Base-by-base conservation (phyloP, 1,139 yeast genomes). In the Kurtzmaniella natalensis region DNA sequence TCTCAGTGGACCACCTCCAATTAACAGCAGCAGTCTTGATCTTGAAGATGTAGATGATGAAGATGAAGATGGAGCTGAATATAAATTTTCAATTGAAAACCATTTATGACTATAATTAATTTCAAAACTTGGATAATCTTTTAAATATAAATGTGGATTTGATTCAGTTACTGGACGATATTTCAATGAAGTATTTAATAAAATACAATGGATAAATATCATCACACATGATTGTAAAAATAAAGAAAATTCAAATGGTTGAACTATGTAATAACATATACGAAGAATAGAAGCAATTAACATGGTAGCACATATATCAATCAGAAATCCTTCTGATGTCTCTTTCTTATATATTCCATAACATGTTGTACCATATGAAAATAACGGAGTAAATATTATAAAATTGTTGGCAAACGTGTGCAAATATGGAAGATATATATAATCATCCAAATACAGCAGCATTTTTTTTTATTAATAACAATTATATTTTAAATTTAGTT, bases 281-380 rank as follows among this genome's bases (percentile, higher is more conserved):
- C 94, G 69, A 28, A 87, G 59, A 4, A 81, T 75, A 31, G 87
- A 76, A 1, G 95, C 83, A 46, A 86, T 69, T 40, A 88, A 57
- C 95, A 88, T 87, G 8, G 95, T 85, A 11, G 89, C 92, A 59
- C 96, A 88, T 10, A 88, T 83, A 55, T 88, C 96, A 16, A 87
- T 67, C 6, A 94, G 81, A 52, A 87, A 87, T 19, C 96, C 96
- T 22, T 74, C 68, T 2, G 92, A 75, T 1, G 88, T 72, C 50
- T 77, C 65, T 28, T 75, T 72, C 33, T 70, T 64, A 46, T 78
- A 71, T 11, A 88, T 86, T 41, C 84, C 71, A 36, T 77, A 64
- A 28, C 88, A 75, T 0, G 96, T 86, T 17, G 94, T 76, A 2
- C 95, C 94, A 50, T 88, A 88, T 6, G 95, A 84, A 39, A 87